These are phyloP conservation scores for Hansfordia pulvinata DNA, from an alignment of 2,329 filamentous ascomycete species.

Conservation along the genomic window DNA sequence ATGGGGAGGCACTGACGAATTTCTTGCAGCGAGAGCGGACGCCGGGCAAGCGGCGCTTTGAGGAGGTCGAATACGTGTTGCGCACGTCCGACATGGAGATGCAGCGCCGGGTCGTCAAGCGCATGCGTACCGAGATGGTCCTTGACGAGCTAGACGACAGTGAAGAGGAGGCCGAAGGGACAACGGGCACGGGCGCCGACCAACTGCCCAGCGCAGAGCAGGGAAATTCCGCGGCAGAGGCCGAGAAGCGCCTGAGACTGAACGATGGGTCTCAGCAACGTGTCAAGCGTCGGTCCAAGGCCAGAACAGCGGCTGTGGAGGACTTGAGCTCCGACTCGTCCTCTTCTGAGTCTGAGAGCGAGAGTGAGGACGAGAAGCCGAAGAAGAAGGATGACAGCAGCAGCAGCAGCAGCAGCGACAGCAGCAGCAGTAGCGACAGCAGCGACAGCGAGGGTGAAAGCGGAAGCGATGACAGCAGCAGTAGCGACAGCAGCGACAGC, in stretches of 20 bases:
- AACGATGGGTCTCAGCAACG: conserved; percentile 29
- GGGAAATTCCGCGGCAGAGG: conserved; percentile 10
- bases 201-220: conserved; percentile 4
- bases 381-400: conserved; percentile 19
- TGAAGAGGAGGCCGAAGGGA: conserved; percentile 17
- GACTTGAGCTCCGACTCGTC: conserved; percentile 23
- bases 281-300: conserved; percentile 37
- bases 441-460: too few relatives aligned
- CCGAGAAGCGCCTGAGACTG: conserved; percentile 25
- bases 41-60: conserved; percentile 32
- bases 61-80: conserved; percentile 37
- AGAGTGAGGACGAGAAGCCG: conserved; percentile 14
- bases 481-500: too few relatives aligned
- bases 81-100: conserved; percentile 36
- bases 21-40: conserved; percentile 22
- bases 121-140: conserved; percentile 48
- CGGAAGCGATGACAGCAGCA: too few relatives aligned
- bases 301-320: conserved; percentile 29
- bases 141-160: conserved; percentile 38
- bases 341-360: conserved; percentile 19
- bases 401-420: conserved; percentile 13
- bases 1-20: conserved; percentile 39
- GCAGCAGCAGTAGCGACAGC: conserved; percentile 10
- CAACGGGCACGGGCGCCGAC: conserved; percentile 6
- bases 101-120: conserved; percentile 42